These are phyloP conservation scores for Russula griseocarnosa DNA, from an alignment of 768 basidiomycete species.

Conservation along the genomic window DNA sequence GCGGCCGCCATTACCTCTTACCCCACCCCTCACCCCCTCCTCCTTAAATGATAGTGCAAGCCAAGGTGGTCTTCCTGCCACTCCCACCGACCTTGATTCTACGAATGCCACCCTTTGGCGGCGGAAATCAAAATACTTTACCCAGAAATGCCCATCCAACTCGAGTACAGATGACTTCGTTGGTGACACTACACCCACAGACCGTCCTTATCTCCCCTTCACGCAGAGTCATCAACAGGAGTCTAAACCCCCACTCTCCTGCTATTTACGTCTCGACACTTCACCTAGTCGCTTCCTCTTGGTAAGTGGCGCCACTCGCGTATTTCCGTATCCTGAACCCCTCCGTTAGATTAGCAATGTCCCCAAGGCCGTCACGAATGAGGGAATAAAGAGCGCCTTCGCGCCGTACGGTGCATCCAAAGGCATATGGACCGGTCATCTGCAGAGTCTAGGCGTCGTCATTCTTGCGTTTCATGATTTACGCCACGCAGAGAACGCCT, in stretches of 20 bases:
- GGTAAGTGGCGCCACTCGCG: constrained; percentile 21
- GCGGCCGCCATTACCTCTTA: constrained; percentile 44
- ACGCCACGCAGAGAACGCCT: constrained; percentile 24
- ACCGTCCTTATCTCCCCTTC: constrained; percentile 8
- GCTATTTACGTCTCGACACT: constrained; percentile 8
- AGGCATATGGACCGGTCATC: constrained; percentile 28
- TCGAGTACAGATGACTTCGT: constrained; percentile 4
- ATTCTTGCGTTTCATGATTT: constrained; percentile 29
- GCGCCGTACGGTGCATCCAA: constrained; percentile 23
- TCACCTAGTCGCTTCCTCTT: constrained; percentile 34
- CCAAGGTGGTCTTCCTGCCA: constrained; percentile 33
- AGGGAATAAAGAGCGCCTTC: constrained; percentile 26
- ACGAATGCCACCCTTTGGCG: constrained; percentile 27
- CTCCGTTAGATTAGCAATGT: constrained; percentile 27
- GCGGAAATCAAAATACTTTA: constrained; percentile 8
- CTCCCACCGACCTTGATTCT: constrained; percentile 31
- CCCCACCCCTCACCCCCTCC: constrained; percentile 69
- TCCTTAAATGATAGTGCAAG: constrained; percentile 43
- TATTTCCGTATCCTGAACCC: constrained; percentile 3
- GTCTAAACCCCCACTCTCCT: not conserved
- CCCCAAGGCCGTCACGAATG: constrained; percentile 11
- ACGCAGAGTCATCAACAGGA: constrained; percentile 7
- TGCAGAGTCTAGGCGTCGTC: constrained; percentile 24
- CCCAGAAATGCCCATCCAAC: constrained; percentile 11
- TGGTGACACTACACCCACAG: constrained; percentile 19